Evolutionary conservation across 192 early-diverging fungal genomes (phyloP).

Genomic region (Rhizoclosmatium sp.): DNA sequence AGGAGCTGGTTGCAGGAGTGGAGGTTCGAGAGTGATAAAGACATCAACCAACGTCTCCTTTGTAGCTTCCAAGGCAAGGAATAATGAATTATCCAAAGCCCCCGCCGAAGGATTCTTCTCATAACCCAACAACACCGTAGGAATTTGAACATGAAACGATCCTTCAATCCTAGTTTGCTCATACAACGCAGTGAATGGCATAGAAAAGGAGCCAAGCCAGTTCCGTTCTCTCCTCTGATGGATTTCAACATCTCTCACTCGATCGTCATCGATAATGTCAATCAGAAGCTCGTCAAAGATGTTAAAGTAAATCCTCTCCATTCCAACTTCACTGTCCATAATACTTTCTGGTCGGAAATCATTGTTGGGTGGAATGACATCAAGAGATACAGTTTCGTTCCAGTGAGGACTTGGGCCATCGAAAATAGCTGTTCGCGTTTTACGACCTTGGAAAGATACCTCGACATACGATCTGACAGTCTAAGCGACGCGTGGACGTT

Average conservation of each 20-base stretch:
- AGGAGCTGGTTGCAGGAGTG: slow-evolving; percentile 49
- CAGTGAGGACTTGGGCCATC: slow-evolving; percentile 63
- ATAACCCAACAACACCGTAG: slow-evolving; percentile 53
- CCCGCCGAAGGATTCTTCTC: slow-evolving; percentile 36
- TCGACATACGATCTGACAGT: slow-evolving; percentile 60
- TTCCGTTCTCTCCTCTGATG: slow-evolving; percentile 59
- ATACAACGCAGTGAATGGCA: slow-evolving; percentile 62
- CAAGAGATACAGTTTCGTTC: slow-evolving; percentile 61
- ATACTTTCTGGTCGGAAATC: slow-evolving; percentile 53
- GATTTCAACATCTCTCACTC: slow-evolving; percentile 49
- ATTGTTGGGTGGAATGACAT: slow-evolving; percentile 43
- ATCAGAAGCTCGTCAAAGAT: slow-evolving; percentile 63
- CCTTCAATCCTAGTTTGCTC: slow-evolving; percentile 62
- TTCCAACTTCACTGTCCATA: slow-evolving; percentile 52
- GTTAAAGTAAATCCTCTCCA: slow-evolving; percentile 61
- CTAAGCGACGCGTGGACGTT: background rate
- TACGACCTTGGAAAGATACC: slow-evolving; percentile 53
- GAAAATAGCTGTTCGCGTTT: slow-evolving; percentile 41
- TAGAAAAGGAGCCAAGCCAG: slow-evolving; percentile 58
- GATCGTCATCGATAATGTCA: slow-evolving; percentile 59
- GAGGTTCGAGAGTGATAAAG: slow-evolving; percentile 66
- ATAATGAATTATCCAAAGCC: slow-evolving; percentile 25
- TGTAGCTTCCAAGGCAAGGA: slow-evolving; percentile 36
- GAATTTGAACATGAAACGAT: slow-evolving; percentile 51
- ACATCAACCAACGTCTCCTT: slow-evolving; percentile 52